Conservation (phyloP, 257 asterid genomes). For the Cordia subcordata region DNA sequence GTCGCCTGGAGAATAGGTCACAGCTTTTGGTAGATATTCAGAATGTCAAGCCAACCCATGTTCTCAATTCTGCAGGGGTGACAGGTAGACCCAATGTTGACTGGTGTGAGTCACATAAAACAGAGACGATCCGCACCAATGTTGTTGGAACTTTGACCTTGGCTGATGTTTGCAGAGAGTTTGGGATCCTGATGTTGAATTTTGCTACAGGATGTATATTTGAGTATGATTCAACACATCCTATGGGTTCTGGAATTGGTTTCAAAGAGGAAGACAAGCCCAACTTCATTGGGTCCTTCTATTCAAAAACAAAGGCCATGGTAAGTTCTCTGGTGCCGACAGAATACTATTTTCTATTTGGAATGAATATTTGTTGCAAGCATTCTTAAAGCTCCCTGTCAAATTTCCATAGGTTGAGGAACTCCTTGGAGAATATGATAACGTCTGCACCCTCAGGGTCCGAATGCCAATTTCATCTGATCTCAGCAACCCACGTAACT, state of each 20-base stretch:
- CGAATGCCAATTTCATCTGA: constrained; percentile 56
- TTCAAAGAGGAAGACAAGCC: constrained; percentile 61
- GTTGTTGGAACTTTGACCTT: constrained; percentile 53
- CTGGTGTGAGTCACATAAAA: constrained; percentile 61
- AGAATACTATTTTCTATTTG: too few species aligned
- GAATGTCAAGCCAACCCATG: constrained; percentile 54
- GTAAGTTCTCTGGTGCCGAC: constrained; percentile 21
- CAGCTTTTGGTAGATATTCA: constrained; percentile 40
- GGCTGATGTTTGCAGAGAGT: constrained; percentile 57
- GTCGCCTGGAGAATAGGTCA: constrained; percentile 47
- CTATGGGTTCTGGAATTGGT: constrained; percentile 58
- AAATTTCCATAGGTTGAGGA: constrained; percentile 40
- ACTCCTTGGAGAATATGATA: constrained; percentile 48
- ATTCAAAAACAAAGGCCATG: constrained; percentile 69
- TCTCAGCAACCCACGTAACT: constrained; percentile 49
- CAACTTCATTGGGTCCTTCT: constrained; percentile 53
- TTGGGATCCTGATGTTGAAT: constrained; percentile 42
- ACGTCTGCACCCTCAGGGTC: constrained; percentile 53
- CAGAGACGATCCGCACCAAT: constrained; percentile 54
- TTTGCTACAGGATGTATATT: constrained; percentile 65
- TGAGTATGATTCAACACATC: constrained; percentile 54
- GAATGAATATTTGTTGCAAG: too few species aligned
- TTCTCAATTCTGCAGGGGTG: constrained; percentile 59
- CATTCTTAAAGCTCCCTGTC: too few species aligned
- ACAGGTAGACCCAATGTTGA: constrained; percentile 68